These are phyloP conservation scores for Seiridium unicorne DNA, from an alignment of 2,329 filamentous ascomycete genomes.

Conservation along the genomic window DNA sequence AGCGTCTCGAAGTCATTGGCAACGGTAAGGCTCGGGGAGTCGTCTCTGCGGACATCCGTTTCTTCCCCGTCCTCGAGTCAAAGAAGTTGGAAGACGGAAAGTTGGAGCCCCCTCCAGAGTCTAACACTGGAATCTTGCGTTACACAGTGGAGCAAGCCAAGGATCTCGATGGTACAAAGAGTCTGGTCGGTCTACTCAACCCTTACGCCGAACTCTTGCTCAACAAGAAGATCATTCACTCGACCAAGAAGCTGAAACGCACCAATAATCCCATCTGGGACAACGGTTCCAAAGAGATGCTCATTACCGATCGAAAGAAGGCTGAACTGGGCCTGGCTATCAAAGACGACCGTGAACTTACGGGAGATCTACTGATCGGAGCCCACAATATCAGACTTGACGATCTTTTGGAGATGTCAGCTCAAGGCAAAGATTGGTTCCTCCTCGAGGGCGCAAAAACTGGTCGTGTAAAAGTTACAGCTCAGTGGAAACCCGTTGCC, in stretches of 20 bases:
- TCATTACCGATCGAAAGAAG: conserved; percentile 89
- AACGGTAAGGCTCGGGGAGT: conserved; percentile 83
- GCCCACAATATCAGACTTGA: conserved; percentile 95
- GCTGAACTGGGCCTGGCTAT: conserved; percentile 88
- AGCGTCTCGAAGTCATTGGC: conserved; percentile 78
- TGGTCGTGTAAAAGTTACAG: conserved; percentile 84
- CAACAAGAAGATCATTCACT: conserved; percentile 88
- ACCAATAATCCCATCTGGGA: conserved; percentile 98
- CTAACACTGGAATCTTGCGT: conserved; percentile 88
- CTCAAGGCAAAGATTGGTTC: conserved; percentile 96
- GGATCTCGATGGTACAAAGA: conserved; percentile 90
- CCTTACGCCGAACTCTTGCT: conserved; percentile 86
- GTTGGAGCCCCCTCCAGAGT: conserved; percentile 77
- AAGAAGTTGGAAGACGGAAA: conserved; percentile 73
- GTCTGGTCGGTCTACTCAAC: conserved; percentile 84
- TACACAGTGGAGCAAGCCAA: conserved; percentile 96
- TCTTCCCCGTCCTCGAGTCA: conserved; percentile 87
- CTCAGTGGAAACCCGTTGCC: conserved; percentile 94
- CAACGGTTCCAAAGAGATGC: conserved; percentile 86
- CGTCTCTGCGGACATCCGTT: conserved; percentile 79
- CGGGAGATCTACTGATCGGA: conserved; percentile 79
- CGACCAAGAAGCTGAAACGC: conserved; percentile 89
- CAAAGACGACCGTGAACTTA: conserved; percentile 91
- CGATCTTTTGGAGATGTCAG: conserved; percentile 87
- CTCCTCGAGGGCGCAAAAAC: conserved; percentile 77